A percentile compares a stretch with the other conserved stretches of the same genome.
phyloP scores from a whole-genome alignment of 371 early-diverging fungal genomes.

The Umbelopsis sp. region DNA sequence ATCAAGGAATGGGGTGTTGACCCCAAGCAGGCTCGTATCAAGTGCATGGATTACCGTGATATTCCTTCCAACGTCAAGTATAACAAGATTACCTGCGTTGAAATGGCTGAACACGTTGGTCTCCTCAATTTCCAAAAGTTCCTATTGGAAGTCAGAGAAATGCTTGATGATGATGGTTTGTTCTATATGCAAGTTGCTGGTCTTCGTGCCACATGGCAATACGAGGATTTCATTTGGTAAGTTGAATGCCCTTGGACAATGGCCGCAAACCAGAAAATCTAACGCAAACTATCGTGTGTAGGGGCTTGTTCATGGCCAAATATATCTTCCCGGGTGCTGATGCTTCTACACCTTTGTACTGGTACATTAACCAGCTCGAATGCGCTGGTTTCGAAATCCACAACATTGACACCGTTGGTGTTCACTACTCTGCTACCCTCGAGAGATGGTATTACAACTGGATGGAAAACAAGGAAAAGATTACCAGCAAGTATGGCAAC shows the following conservation, averaged over 20 bases:
- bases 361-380: constrained; percentile 91
- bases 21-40: constrained; percentile 71
- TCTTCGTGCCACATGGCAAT: constrained; percentile 87
- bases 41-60: constrained; percentile 96
- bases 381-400: constrained; percentile 91
- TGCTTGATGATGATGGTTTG: constrained; percentile 96
- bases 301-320: constrained; percentile 96
- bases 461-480: constrained; percentile 88
- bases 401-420: constrained; percentile 89
- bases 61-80: constrained; percentile 84
- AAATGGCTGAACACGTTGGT: constrained; percentile 99
- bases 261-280: too few species aligned
- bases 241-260: neutral
- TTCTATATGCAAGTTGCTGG: constrained; percentile 98
- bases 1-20: constrained; percentile 84
- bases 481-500: constrained; percentile 86
- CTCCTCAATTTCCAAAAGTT: constrained; percentile 91
- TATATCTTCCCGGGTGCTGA: constrained; percentile 99
- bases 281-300: constrained; percentile 6
- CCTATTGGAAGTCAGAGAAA: constrained; percentile 88
- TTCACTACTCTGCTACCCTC: constrained; percentile 96
- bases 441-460: constrained; percentile 97
- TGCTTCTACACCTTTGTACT: constrained; percentile 94
- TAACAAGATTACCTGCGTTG: constrained; percentile 94
- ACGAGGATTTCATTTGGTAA: constrained; percentile 85